Base-by-base conservation (phyloP, 1,284 basidiomycete species). In the Erythrobasidium hasegawianum region DNA sequence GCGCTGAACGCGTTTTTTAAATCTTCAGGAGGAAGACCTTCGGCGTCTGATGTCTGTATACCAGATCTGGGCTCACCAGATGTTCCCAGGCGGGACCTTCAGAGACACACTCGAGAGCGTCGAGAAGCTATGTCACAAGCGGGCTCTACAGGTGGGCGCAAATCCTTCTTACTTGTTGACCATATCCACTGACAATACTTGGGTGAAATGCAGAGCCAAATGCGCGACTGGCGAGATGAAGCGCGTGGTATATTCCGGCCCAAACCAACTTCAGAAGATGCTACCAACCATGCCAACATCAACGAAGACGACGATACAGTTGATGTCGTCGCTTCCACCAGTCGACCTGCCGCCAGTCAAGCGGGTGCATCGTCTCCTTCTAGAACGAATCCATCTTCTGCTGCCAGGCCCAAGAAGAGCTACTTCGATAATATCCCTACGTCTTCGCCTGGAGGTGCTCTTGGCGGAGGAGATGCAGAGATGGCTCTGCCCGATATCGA, bases 51-150 rank as follows among this genome's bases (percentile, higher is more conserved):
- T 96, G 60, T 84, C 86, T 70, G 79, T 88, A 59, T 96, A 96
- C 75, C 90, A 91, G 72, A 87, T 92, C 73, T 97, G 93, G 93
- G 83, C 90, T 1, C 93, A 96, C 77, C 83, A 83, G 71, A 83
- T 97, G 82, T 93, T 87, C 74, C 92, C 93, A 1, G 90, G 88
- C 74, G 87, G 84, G 8, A 85, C 87, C 57, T 94, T 96, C 76
- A 81, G 81, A 53, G 90, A 94, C 75, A 94, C 90, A 0, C 83
- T 93, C 7, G 79, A 83, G 38, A 82, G 86, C 2, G 83, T 95
- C 4, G 93, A 96, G 79, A 89, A 86, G 71, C 77, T 95, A 1
- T 94, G 90, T 75, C 87, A 88, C 71, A 86, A 87, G 1, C 84
- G 85, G 57, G 83, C 87, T 13, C 89, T 95, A 86, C 83, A 87